Conservation (phyloP, 345 rosid species). For the Gossypium herbaceum region DNA sequence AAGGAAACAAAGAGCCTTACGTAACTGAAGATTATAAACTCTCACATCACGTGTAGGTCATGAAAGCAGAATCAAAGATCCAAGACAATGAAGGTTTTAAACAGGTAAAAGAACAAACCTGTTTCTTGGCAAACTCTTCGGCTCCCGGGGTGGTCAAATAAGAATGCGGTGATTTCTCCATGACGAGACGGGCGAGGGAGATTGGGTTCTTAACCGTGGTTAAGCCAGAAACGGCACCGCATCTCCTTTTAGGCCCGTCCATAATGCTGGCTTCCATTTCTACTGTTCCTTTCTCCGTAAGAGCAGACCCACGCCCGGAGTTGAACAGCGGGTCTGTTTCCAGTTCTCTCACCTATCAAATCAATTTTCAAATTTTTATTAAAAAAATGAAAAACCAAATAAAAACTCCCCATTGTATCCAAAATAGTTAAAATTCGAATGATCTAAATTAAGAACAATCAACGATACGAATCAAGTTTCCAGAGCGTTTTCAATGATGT, state of each 20-base stretch:
- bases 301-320: constrained; percentile 93
- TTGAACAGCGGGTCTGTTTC: constrained; percentile 92
- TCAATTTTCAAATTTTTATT: not conserved
- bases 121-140: constrained; percentile 82
- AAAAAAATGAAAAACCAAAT: not conserved
- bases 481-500: too few relatives aligned
- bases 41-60: not conserved
- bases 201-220: constrained; percentile 84
- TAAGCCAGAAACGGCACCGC: constrained; percentile 93
- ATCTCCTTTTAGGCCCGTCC: constrained; percentile 81
- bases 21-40: not conserved
- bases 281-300: constrained; percentile 79
- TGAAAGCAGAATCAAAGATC: not conserved
- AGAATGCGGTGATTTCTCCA: constrained; percentile 97
- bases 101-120: constrained; percentile 35
- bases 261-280: constrained; percentile 99
- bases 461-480: too few relatives aligned
- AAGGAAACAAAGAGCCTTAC: not conserved
- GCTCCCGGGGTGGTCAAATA: constrained; percentile 88
- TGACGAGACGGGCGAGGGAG: constrained; percentile 89
- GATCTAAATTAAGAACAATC: too few relatives aligned
- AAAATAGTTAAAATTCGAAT: too few relatives aligned
- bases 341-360: constrained; percentile 64
- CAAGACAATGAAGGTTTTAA: not conserved
- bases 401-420: not conserved